Base-by-base conservation (phyloP, 2,329 filamentous ascomycete genomes). In the Helotiales sp. region DNA sequence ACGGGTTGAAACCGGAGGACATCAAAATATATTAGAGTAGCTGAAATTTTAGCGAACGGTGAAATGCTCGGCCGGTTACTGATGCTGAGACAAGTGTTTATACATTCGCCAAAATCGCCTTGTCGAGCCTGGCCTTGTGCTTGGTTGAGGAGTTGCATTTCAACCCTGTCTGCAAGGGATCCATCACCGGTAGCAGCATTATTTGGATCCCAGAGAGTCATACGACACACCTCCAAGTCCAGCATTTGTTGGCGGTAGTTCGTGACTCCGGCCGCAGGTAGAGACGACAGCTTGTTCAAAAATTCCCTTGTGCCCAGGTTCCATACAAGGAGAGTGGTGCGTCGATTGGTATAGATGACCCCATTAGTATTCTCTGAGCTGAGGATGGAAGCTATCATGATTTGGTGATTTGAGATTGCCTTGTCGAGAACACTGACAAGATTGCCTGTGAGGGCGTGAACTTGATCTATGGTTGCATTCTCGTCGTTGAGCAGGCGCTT, bases 281-380 rank as follows among this genome's bases (percentile, higher is more conserved):
- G 13, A 1, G 15, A 7, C 8, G 44, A 27, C 15, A 58, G 36
- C 9, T 17, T 17, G 31, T 42, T 29, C 8, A 58, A 17, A 17
- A 58, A 58, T 1, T 38, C 27, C 6, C 56, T 40, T 10, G 56
- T 58, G 7, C 56, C 56, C 25, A 47, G 34, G 25, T 58, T 58
- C 56, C 56, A 58, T 2, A 24, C 46, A 24, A 29, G 27, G 17
- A 58, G 52, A n/a, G 33, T 47, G 1, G 22, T 38, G 2, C 56
- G 52, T 1, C 56, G 52, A 9, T 47, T 19, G 1, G 46, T 27
- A 33, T 52, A 58, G 3, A 8, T 36, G 7, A 31, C 17, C 1
- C 29, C 3, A 33, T 54, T 54, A 2, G 49, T 15, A 2, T 34
- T 15, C 30, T 58, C 55, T 6, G 44, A 19, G 19, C 52, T 52